These are phyloP conservation scores for Pogostemon cablin DNA, from an alignment of 257 asterid species.

Conservation along the genomic window DNA sequence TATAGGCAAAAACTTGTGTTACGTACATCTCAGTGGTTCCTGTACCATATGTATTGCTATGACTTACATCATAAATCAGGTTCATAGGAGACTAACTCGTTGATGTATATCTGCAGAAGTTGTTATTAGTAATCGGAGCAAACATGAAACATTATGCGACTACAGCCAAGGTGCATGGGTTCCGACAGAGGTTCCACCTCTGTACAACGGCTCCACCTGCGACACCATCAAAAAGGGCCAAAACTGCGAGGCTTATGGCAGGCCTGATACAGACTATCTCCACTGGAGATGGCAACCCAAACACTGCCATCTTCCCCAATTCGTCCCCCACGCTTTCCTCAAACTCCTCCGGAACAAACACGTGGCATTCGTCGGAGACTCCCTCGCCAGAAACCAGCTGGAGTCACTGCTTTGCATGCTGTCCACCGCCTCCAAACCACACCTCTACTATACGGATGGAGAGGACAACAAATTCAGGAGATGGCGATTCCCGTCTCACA, in stretches of 20 bases:
- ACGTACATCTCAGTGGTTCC: too few species aligned
- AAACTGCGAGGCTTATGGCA: conserved; percentile 65
- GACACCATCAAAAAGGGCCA: conserved; percentile 66
- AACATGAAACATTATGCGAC: conserved; percentile 47
- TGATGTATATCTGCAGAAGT: conserved; percentile 33
- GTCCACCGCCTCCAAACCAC: conserved; percentile 50
- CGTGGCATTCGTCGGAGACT: conserved; percentile 87
- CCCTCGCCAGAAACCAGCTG: conserved; percentile 79
- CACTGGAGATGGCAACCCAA: conserved; percentile 76
- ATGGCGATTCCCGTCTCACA: conserved; percentile 57
- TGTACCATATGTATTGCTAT: too few species aligned
- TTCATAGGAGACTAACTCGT: too few species aligned
- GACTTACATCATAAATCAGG: too few species aligned
- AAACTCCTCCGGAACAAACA: conserved; percentile 51
- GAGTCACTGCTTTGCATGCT: conserved; percentile 76
- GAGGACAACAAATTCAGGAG: conserved; percentile 66
- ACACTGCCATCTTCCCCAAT: conserved; percentile 62
- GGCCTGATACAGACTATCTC: conserved; percentile 68
- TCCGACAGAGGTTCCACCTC: conserved; percentile 41
- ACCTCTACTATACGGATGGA: conserved; percentile 49
- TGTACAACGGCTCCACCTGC: conserved; percentile 73
- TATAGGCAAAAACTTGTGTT: too few species aligned
- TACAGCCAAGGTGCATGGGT: conserved; percentile 70
- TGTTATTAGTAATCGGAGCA: neutral
- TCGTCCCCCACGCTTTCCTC: conserved; percentile 63